These are phyloP conservation scores for Lepraria neglecta DNA, from an alignment of 495 filamentous ascomycete species.

Conservation along the genomic window DNA sequence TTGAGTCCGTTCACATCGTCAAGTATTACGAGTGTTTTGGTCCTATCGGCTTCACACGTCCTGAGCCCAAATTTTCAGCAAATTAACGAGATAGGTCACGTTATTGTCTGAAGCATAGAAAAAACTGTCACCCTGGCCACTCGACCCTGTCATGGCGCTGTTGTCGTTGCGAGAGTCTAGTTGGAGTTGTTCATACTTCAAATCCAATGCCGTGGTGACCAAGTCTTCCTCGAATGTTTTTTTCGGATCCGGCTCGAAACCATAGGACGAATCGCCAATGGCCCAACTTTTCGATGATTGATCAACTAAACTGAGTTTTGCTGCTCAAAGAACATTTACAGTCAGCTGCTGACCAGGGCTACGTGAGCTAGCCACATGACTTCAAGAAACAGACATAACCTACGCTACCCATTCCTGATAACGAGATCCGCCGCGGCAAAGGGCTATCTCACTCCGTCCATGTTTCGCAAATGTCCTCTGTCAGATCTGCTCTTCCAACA, in stretches of 20 bases:
- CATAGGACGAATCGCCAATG: neutral
- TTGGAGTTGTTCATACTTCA: neutral
- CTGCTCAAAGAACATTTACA: neutral
- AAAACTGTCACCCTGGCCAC: neutral
- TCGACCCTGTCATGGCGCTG: neutral
- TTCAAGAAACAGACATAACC: neutral
- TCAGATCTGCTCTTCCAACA: constrained; percentile 1
- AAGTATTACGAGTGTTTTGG: constrained; percentile 1
- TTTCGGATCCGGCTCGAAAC: neutral
- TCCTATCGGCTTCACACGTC: neutral
- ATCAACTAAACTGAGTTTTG: constrained; percentile 3
- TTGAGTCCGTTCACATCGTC: constrained; percentile 8
- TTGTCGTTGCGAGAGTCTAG: neutral
- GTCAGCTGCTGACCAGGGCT: too few relatives aligned
- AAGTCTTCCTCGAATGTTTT: constrained; percentile 1
- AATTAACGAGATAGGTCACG: neutral
- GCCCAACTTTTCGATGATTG: constrained; percentile 2
- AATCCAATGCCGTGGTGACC: neutral
- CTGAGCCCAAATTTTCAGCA: constrained; percentile 1
- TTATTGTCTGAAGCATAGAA: neutral
- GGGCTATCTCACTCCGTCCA: neutral
- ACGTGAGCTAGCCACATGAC: neutral
- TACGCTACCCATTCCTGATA: constrained; percentile 5
- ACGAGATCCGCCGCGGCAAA: neutral
- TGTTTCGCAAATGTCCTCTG: neutral